A percentile compares a stretch with the other conserved stretches of the same genome.
Evolutionary conservation across 2,329 filamentous ascomycete species (phyloP).

Genomic region (Rutstroemia sp.): DNA sequence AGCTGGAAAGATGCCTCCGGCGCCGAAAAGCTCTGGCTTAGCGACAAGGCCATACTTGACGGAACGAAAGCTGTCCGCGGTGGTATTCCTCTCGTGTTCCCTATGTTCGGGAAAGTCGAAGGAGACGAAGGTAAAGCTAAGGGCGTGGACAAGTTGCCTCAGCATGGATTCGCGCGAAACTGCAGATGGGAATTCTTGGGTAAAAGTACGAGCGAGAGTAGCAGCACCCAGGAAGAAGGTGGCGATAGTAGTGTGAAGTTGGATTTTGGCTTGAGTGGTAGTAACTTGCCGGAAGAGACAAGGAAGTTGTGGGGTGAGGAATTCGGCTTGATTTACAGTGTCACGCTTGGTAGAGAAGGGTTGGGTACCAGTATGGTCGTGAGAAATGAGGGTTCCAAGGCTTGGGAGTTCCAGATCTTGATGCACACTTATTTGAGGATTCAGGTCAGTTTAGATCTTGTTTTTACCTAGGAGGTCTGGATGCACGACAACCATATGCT

Average conservation of each 20-base stretch:
- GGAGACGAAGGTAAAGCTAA: constrained; percentile 68
- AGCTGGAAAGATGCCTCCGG: constrained; percentile 83
- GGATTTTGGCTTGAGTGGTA: constrained; percentile 82
- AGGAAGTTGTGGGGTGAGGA: constrained; percentile 74
- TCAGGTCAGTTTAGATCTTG: constrained; percentile 43
- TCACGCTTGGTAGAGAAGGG: constrained; percentile 68
- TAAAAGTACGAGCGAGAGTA: constrained; percentile 60
- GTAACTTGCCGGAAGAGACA: constrained; percentile 60
- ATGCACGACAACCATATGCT: not conserved
- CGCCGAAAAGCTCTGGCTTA: constrained; percentile 80
- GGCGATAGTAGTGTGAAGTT: constrained; percentile 74
- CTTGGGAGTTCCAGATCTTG: constrained; percentile 87
- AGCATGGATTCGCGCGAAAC: constrained; percentile 91
- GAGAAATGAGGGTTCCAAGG: constrained; percentile 71
- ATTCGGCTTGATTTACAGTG: constrained; percentile 89
- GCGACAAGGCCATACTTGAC: constrained; percentile 71
- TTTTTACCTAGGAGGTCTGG: not conserved
- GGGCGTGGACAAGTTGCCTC: constrained; percentile 58
- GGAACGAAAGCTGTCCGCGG: constrained; percentile 85
- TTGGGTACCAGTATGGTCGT: constrained; percentile 79
- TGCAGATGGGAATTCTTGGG: constrained; percentile 91
- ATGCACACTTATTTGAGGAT: constrained; percentile 86
- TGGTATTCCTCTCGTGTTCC: constrained; percentile 88
- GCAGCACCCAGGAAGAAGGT: constrained; percentile 26
- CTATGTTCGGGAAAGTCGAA: constrained; percentile 81